Evolutionary conservation across 139 green algal species (phyloP), one percentile per base, ranked within the genome.

Genomic region (Asterochloris erici): DNA sequence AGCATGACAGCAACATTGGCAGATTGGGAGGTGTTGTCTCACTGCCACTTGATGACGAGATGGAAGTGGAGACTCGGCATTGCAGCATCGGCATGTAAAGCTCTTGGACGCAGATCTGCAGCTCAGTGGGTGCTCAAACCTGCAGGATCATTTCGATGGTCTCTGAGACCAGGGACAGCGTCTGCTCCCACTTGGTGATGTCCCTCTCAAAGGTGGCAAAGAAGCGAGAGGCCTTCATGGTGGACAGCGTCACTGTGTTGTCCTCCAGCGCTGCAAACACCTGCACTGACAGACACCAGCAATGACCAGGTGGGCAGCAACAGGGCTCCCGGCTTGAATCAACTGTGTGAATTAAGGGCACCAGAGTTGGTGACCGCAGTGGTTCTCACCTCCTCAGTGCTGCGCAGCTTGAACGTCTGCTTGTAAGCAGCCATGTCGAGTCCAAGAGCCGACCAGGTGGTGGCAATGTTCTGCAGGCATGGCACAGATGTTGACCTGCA

Each of bases 191-290:
- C 61, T 90, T 27, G 14, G 78, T 90, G 81, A 95, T 95, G 61
- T 93, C 85, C 75, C 91, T 90, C 83, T 97, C 94, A 88, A 98
- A 98, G 54, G 94, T 90, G 38, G 94, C 29, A 79, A 94, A 97
- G 91, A 92, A 97, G 85, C 93, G 94, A 78, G 87, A 93, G 26
- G 92, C 93, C 88, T 98, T 98, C 91, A 98, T 96, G 76, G 93
- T 96, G 74, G 88, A 94, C 68, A 98, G 87, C 27, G 91, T 94
- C 1, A 98, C 93, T 61, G 81, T 90, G 87, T 97, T 94, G 85
- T 98, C 94, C 87, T 98, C 94, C 68, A 98, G 86, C 24, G 89
- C 90, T 28, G 89, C 88, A 88, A 95, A 97, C 11, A 93, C 79
- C 38, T 54, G 38, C 38, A 6, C 38, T 6, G 38, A 54, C 38